These are phyloP conservation scores for Saccharomycopsis selenospora DNA, from an alignment of 805 yeast genomes.

Conservation along the genomic window DNA sequence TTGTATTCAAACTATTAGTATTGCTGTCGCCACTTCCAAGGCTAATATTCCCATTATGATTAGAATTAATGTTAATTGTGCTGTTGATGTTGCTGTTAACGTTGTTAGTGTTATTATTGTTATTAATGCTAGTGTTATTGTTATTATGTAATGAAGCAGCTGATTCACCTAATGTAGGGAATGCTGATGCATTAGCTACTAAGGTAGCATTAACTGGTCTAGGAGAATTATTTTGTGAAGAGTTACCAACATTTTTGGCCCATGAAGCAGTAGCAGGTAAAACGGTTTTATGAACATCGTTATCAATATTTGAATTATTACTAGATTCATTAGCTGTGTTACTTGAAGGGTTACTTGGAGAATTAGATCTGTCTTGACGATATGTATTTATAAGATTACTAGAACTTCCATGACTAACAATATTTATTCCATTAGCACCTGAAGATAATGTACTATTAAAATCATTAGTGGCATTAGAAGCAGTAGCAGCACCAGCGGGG, in stretches of 20 bases:
- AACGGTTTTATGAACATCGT: constrained; percentile 30
- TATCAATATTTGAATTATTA: constrained; percentile 13
- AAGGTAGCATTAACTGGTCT: constrained; percentile 20
- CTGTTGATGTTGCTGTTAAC: constrained; percentile 10
- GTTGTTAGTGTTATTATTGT: constrained; percentile 19
- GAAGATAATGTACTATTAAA: not conserved
- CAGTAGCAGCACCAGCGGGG: not conserved
- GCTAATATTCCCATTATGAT: not conserved
- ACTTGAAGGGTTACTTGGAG: constrained; percentile 10
- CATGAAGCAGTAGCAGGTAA: constrained; percentile 71
- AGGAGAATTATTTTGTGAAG: constrained; percentile 25
- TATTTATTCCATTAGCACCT: not conserved
- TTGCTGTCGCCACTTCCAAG: constrained; percentile 22
- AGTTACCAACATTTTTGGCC: constrained; percentile 35
- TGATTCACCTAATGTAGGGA: constrained; percentile 51
- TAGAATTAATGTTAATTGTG: constrained; percentile 29
- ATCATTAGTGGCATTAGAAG: not conserved
- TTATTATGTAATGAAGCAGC: constrained; percentile 30
- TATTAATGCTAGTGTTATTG: constrained; percentile 25
- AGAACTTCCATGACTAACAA: constrained; percentile 8
- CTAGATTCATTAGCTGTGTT: constrained; percentile 7
- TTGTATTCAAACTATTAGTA: not conserved
- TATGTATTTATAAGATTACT: too few relatives aligned
- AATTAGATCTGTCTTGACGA: constrained; percentile 23
- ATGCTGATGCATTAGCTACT: constrained; percentile 43